Conservation (phyloP, 192 early-diverging fungal species). For the Coemansia reversa region DNA sequence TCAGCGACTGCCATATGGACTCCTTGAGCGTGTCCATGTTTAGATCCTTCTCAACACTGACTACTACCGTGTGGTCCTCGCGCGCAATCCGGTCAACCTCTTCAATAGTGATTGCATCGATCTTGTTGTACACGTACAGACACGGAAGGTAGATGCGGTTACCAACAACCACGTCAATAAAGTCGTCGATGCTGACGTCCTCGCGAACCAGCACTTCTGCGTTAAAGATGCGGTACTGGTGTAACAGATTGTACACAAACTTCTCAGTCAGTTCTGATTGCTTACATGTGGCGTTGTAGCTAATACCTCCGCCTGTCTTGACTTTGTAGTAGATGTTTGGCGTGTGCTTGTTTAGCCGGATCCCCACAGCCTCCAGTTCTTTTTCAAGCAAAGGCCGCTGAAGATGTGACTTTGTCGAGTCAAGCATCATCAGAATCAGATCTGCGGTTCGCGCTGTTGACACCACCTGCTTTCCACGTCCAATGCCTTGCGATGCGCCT, state of each 20-base stretch:
- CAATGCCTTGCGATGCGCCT: slow-evolving; percentile 96
- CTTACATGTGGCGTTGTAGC: slow-evolving; percentile 88
- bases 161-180: slow-evolving; percentile 98
- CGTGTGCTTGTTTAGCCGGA: slow-evolving; percentile 79
- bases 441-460: slow-evolving; percentile 96
- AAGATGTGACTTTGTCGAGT: slow-evolving; percentile 86
- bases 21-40: slow-evolving; percentile 92
- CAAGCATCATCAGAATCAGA: slow-evolving; percentile 96
- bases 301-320: slow-evolving; percentile 97
- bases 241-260: slow-evolving; percentile 91
- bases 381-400: slow-evolving; percentile 84
- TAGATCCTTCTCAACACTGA: slow-evolving; percentile 87
- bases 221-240: slow-evolving; percentile 97
- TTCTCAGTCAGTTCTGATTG: slow-evolving; percentile 83
- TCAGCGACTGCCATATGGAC: slow-evolving; percentile 86
- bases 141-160: slow-evolving; percentile 97
- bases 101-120: slow-evolving; percentile 93
- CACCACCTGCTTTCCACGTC: slow-evolving; percentile 96
- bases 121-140: slow-evolving; percentile 97
- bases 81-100: slow-evolving; percentile 92
- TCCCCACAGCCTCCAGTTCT: slow-evolving; percentile 95
- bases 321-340: slow-evolving; percentile 98
- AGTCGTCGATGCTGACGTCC: slow-evolving; percentile 94
- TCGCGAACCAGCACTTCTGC: slow-evolving; percentile 96
- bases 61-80: slow-evolving; percentile 85